Evolutionary conservation across 352 stramenopile species (phyloP).

Genomic region (Globisporangium ultimum): DNA sequence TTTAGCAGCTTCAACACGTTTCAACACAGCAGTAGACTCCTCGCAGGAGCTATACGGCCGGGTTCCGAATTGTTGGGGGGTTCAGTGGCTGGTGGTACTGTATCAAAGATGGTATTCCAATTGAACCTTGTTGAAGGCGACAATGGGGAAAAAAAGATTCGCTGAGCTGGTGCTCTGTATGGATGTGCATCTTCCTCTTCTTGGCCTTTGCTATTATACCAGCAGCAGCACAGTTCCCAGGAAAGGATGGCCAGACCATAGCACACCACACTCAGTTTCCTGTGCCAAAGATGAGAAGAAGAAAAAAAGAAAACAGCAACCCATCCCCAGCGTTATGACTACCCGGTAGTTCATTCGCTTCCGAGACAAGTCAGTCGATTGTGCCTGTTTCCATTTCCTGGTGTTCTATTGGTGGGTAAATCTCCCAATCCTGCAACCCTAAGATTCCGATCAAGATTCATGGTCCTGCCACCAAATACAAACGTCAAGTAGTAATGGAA

Average conservation of each 20-base stretch:
- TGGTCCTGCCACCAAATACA: background rate
- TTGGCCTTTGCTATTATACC: too few relatives aligned
- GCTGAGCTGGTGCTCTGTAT: background rate
- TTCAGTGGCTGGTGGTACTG: background rate
- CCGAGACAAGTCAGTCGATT: background rate
- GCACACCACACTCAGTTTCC: too few relatives aligned
- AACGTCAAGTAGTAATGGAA: background rate
- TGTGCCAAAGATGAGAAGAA: background rate
- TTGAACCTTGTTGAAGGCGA: background rate
- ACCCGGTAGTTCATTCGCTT: background rate
- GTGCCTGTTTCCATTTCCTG: background rate
- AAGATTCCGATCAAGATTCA: background rate
- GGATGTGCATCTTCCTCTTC: background rate
- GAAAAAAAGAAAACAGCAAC: conserved; percentile 1
- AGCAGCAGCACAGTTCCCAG: too few relatives aligned
- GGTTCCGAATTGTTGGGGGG: background rate
- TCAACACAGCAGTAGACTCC: background rate
- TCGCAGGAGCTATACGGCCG: background rate
- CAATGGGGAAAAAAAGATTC: background rate
- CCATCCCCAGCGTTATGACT: background rate
- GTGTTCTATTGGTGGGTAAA: background rate
- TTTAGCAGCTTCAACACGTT: background rate
- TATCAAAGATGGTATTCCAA: background rate
- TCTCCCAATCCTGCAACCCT: background rate
- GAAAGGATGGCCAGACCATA: too few relatives aligned